These are phyloP conservation scores for Phytophthora sojae DNA, from an alignment of 352 stramenopile species.

Conservation along the genomic window DNA sequence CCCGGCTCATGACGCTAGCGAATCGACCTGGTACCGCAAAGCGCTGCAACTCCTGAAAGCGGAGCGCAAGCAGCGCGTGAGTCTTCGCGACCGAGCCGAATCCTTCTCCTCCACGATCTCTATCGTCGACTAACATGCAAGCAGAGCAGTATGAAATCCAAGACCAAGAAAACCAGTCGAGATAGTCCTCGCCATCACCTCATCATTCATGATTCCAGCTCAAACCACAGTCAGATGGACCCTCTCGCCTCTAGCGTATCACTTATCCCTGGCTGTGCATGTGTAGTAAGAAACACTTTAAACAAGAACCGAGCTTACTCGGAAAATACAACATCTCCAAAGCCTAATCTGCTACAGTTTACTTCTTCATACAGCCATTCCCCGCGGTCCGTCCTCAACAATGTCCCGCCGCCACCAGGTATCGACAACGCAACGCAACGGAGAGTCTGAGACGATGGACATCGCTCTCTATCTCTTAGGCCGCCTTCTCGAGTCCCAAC, in stretches of 20 bases:
- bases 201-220: conserved; percentile 9
- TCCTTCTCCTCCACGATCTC: conserved; percentile 47
- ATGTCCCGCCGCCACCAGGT: background rate
- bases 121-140: conserved; percentile 30
- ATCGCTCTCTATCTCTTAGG: conserved; percentile 5
- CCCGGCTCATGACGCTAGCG: conserved; percentile 22
- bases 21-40: conserved; percentile 36
- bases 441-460: background rate
- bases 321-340: conserved; percentile 14
- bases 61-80: conserved; percentile 39
- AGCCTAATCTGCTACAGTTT: background rate
- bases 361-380: conserved; percentile 2
- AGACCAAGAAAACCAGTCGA: conserved; percentile 7
- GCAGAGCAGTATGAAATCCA: background rate
- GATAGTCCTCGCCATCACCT: conserved; percentile 4
- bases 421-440: background rate
- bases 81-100: conserved; percentile 20
- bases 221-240: background rate
- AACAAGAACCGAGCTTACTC: conserved; percentile 11
- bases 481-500: conserved; percentile 6
- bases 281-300: background rate
- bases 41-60: conserved; percentile 44
- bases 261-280: background rate
- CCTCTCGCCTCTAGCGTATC: background rate
- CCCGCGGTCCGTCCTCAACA: background rate